Evolutionary conservation across 2,329 filamentous ascomycete genomes (phyloP).

Genomic region (Neopestalotiopsis rosae): DNA sequence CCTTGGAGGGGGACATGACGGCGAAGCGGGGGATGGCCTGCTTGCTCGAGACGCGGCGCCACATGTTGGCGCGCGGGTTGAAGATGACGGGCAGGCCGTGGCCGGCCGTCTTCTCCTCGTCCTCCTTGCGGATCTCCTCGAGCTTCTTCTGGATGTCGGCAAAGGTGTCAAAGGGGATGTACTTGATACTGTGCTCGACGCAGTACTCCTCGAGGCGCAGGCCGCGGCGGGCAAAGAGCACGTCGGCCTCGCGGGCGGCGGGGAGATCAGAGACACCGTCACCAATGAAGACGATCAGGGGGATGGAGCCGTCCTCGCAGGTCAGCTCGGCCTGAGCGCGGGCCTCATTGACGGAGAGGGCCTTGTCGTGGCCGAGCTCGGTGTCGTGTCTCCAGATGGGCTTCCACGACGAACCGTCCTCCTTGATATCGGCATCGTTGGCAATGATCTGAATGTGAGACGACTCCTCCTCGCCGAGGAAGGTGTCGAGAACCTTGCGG

Average conservation of each 20-base stretch:
- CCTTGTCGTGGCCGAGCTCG: constrained; percentile 71
- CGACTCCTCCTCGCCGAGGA: constrained; percentile 65
- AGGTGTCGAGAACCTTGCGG: constrained; percentile 65
- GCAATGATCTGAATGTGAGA: constrained; percentile 70
- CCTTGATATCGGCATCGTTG: constrained; percentile 66
- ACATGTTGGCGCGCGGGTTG: constrained; percentile 73
- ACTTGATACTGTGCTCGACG: constrained; percentile 62
- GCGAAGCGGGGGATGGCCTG: constrained; percentile 48
- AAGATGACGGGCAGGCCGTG: constrained; percentile 64
- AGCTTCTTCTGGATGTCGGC: constrained; percentile 68
- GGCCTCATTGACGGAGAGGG: constrained; percentile 66
- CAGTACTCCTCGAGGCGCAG: constrained; percentile 71
- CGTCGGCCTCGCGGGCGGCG: constrained; percentile 69
- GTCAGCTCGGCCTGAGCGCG: constrained; percentile 57
- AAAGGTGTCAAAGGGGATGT: constrained; percentile 70
- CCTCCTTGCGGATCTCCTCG: constrained; percentile 60
- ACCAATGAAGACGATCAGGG: constrained; percentile 72
- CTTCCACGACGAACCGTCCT: constrained; percentile 66
- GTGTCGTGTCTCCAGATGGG: constrained; percentile 71
- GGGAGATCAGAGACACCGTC: constrained; percentile 72
- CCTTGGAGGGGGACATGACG: constrained; percentile 48
- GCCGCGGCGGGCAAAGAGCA: constrained; percentile 70
- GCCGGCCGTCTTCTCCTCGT: constrained; percentile 65
- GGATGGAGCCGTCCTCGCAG: constrained; percentile 65
- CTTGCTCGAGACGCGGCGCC: constrained; percentile 66